phyloP scores from a whole-genome alignment of 2,329 filamentous ascomycete genomes.

The Hypomyces rosellus region DNA sequence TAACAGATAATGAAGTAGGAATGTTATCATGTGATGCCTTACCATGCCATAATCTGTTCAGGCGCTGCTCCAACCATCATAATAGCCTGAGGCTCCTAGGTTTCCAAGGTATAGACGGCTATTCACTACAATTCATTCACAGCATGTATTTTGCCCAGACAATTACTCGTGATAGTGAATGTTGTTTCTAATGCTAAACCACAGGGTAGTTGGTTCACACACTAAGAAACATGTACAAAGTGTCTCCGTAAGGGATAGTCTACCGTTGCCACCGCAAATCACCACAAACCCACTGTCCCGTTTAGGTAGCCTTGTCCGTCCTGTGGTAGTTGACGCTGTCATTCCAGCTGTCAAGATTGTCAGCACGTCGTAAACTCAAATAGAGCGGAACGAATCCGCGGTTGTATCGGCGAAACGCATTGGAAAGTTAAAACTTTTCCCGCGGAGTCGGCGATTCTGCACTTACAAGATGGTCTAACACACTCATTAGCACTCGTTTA shows the following conservation, averaged over 20 bases:
- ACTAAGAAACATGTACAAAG: constrained; percentile 26
- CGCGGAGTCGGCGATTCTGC: neutral
- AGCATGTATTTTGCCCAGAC: no score
- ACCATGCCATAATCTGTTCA: neutral
- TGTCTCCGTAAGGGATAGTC: constrained; percentile 22
- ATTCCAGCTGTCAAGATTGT: constrained; percentile 67
- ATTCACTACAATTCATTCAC: neutral
- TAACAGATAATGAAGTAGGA: neutral
- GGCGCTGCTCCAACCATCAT: neutral
- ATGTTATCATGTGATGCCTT: neutral
- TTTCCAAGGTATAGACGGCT: neutral
- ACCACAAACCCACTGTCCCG: constrained; percentile 12
- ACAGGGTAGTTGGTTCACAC: constrained; percentile 3
- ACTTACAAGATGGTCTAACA: constrained; percentile 48
- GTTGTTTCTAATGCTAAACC: neutral
- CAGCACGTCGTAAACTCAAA: neutral
- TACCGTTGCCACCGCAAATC: constrained; percentile 20
- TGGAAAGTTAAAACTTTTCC: neutral
- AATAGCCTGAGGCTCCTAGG: neutral
- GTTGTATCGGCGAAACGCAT: neutral
- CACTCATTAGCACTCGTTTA: constrained; percentile 18
- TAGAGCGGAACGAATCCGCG: neutral
- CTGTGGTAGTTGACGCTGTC: constrained; percentile 94
- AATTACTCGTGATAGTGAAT: neutral
- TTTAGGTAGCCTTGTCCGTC: constrained; percentile 64